Percentiles rank a stretch among this genome's conserved stretches.
phyloP scores from a whole-genome alignment of 1,139 yeast genomes.

The Diutina neorugosa region DNA sequence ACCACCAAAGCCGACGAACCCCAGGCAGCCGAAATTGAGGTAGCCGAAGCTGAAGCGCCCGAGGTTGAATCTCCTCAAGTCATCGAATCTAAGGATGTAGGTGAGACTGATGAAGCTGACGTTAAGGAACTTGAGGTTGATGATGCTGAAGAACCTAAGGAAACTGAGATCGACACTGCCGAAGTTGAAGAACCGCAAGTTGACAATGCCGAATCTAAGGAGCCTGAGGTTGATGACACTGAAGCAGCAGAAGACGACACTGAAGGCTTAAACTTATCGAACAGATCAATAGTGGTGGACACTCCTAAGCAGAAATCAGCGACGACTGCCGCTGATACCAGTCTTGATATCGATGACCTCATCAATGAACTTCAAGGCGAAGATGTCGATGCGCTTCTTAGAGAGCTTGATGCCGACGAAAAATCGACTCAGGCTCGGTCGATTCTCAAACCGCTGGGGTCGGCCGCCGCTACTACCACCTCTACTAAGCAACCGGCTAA shows the following conservation, averaged over 20 bases:
- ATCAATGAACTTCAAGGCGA: slow-evolving; percentile 3
- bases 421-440: not conserved
- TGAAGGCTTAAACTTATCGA: slow-evolving; percentile 1
- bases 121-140: not conserved
- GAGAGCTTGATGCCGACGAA: not conserved
- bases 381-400: not conserved
- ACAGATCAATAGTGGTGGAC: slow-evolving; percentile 5
- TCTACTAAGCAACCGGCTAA: not conserved
- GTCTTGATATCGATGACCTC: slow-evolving; percentile 2
- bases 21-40: too few species aligned
- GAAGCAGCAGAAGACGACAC: not conserved
- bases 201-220: not conserved
- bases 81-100: slow-evolving; percentile 7
- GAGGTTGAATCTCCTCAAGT: not conserved
- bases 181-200: not conserved
- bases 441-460: not conserved
- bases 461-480: not conserved
- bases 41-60: not conserved
- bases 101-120: not conserved
- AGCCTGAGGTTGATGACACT: not conserved
- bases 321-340: not conserved
- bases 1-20: not conserved
- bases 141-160: not conserved
- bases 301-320: not conserved
- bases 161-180: slow-evolving; percentile 1